Evolutionary conservation across 2,329 filamentous ascomycete species (phyloP).

Genomic region (Tolypocladium amazonense): DNA sequence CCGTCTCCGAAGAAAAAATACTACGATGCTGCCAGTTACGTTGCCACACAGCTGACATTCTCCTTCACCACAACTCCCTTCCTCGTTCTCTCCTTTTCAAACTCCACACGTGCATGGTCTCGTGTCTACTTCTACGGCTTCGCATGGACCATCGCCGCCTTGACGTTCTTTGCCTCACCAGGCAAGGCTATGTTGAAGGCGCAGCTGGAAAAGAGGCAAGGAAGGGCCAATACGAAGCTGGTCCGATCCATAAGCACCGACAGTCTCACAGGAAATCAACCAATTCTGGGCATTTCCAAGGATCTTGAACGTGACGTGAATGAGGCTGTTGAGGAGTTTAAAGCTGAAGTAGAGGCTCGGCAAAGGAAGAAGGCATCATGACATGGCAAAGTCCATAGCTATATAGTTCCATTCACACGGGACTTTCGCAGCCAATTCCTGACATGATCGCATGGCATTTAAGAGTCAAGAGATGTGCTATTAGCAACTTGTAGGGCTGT

Average conservation of each 20-base stretch:
- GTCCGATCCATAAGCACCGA: conserved; percentile 46
- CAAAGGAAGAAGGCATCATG: conserved; percentile 17
- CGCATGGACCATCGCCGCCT: conserved; percentile 51
- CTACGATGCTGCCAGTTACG: conserved; percentile 70
- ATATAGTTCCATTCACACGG: neutral
- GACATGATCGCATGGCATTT: neutral
- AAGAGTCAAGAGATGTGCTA: neutral
- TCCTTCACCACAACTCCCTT: conserved; percentile 79
- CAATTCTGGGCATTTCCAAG: conserved; percentile 66
- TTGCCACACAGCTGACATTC: conserved; percentile 73
- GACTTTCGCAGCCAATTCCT: neutral
- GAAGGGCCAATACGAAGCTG: conserved; percentile 32
- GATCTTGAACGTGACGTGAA: conserved; percentile 68
- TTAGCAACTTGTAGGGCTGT: neutral
- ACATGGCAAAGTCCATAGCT: neutral
- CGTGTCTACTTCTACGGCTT: conserved; percentile 84
- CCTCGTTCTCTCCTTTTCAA: conserved; percentile 62
- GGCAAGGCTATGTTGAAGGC: conserved; percentile 52
- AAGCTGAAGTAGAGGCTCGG: conserved; percentile 53
- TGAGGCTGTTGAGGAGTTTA: conserved; percentile 67
- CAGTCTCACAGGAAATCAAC: conserved; percentile 42
- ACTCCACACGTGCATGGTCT: conserved; percentile 67
- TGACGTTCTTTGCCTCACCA: conserved; percentile 72
- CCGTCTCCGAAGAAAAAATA: conserved; percentile 66
- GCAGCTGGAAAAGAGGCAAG: conserved; percentile 46